Conservation (phyloP, 1,284 basidiomycete genomes). For the Puccinia polysora region DNA sequence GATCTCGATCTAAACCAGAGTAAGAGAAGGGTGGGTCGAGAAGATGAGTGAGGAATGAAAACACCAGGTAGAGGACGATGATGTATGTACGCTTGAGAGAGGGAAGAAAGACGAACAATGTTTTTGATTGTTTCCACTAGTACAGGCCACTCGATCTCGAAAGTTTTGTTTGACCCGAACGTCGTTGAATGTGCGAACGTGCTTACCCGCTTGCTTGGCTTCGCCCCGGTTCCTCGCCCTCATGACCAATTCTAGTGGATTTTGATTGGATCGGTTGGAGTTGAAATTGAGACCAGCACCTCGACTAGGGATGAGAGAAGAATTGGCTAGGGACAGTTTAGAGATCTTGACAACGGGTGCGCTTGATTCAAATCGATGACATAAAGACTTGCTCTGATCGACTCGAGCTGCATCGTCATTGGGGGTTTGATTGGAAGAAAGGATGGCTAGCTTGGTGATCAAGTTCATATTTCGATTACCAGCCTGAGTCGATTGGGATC, state of each 20-base stretch:
- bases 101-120: conserved; percentile 52
- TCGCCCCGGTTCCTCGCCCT: conserved; percentile 91
- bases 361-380: too few species aligned
- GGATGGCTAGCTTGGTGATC: conserved; percentile 26
- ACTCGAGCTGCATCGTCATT: not conserved
- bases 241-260: conserved; percentile 60
- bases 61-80: not conserved
- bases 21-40: too few species aligned
- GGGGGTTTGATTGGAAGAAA: not conserved
- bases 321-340: not conserved
- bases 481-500: conserved; percentile 17
- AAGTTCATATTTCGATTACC: conserved; percentile 32
- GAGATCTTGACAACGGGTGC: too few species aligned
- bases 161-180: conserved; percentile 71
- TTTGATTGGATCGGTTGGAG: conserved; percentile 55
- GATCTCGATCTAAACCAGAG: conserved; percentile 28
- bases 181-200: conserved; percentile 79
- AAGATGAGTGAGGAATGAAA: not conserved
- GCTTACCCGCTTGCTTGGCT: conserved; percentile 82
- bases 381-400: not conserved
- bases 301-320: conserved; percentile 16
- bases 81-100: not conserved
- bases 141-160: conserved; percentile 72
- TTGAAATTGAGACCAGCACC: conserved; percentile 32
- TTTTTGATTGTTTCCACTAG: conserved; percentile 77